These are phyloP conservation scores for Cynara cardunculus DNA, from an alignment of 129 eudicot species.

Conservation along the genomic window DNA sequence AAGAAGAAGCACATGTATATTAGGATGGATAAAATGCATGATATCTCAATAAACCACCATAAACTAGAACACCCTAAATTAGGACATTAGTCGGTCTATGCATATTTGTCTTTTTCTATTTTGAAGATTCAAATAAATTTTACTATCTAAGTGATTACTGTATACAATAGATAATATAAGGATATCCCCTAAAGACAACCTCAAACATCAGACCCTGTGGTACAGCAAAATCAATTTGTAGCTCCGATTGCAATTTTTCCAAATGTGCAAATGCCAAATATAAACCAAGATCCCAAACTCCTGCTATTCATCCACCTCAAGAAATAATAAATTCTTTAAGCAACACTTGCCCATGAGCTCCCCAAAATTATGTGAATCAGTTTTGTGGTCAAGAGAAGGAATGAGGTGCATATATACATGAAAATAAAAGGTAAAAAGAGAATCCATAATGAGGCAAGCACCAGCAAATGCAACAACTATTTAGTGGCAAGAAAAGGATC, in stretches of 20 bases:
- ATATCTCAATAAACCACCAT: neutral
- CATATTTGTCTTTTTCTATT: neutral
- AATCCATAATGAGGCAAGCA: neutral
- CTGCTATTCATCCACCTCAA: neutral
- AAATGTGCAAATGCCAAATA: neutral
- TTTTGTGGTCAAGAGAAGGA: neutral
- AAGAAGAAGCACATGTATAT: neutral
- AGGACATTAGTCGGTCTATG: neutral
- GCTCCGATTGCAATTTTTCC: neutral
- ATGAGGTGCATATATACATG: neutral
- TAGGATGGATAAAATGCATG: neutral
- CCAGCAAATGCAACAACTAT: neutral
- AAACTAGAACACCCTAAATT: neutral
- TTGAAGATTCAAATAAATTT: neutral
- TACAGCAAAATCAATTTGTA: neutral
- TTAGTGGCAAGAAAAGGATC: neutral
- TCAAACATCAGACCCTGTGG: neutral
- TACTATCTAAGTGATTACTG: neutral
- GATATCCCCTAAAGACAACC: neutral
- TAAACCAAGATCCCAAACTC: neutral
- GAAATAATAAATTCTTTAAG: neutral
- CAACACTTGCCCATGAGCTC: neutral
- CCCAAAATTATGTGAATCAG: neutral
- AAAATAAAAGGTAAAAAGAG: too few relatives aligned
- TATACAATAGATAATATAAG: neutral